phyloP scores from a whole-genome alignment of 2,329 filamentous ascomycete species.

The Reticulascus tulasneorum region DNA sequence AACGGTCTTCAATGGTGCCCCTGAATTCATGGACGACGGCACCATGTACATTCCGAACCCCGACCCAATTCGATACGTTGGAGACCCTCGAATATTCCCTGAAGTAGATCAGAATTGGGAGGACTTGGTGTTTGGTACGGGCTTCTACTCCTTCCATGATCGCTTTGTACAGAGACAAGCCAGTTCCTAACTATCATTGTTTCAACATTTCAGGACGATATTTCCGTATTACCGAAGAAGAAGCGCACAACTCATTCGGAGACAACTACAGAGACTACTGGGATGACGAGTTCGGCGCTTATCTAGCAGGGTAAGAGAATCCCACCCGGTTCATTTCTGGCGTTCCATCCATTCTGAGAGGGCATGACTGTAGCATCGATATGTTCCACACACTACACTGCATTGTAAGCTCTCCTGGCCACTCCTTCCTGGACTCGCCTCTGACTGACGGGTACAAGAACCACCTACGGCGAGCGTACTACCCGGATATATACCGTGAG shows the following conservation, averaged over 20 bases:
- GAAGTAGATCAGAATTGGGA: conserved; percentile 3
- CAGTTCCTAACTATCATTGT: background rate
- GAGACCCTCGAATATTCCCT: background rate
- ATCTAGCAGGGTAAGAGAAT: background rate
- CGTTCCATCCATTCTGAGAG: background rate
- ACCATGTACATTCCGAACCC: background rate
- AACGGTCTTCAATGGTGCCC: background rate
- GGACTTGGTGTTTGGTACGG: no score
- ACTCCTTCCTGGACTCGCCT: background rate
- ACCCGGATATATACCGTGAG: background rate
- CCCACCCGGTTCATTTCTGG: no score
- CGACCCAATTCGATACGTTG: background rate
- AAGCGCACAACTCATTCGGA: conserved; percentile 1
- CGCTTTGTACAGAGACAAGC: no score
- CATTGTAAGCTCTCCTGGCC: background rate
- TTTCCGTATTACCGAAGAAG: conserved; percentile 1
- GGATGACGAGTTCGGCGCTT: background rate
- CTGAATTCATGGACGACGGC: background rate
- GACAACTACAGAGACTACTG: background rate
- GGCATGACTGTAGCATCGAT: background rate
- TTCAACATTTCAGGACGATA: background rate
- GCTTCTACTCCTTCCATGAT: no score
- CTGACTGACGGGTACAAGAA: background rate
- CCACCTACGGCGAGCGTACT: background rate
- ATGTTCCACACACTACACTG: background rate